A percentile compares a stretch with the other conserved stretches of the same genome.
Evolutionary conservation across 1,284 basidiomycete genomes (phyloP).

Genomic region (Pyrrhoderma lamaoense): DNA sequence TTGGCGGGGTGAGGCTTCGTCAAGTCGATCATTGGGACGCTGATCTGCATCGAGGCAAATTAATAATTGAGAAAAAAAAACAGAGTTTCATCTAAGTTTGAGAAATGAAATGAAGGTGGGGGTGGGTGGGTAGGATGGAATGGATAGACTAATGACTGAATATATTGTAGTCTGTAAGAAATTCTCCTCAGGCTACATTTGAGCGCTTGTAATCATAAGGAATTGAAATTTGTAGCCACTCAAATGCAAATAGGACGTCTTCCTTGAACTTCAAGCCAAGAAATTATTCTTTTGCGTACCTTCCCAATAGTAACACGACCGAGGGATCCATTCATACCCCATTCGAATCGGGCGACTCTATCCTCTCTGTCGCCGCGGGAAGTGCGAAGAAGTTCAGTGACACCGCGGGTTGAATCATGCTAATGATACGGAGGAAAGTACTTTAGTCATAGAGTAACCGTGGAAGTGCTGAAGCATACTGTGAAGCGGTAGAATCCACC

Average conservation of each 20-base stretch:
- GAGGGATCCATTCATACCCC: slow-evolving; percentile 69
- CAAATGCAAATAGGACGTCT: not conserved
- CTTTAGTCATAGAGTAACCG: slow-evolving; percentile 21
- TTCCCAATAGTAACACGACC: slow-evolving; percentile 78
- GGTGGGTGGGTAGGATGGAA: too few species aligned
- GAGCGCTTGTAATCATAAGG: too few species aligned
- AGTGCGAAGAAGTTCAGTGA: slow-evolving; percentile 68
- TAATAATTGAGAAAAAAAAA: not conserved
- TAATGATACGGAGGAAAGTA: slow-evolving; percentile 30
- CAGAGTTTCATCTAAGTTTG: too few species aligned
- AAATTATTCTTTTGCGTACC: slow-evolving; percentile 33
- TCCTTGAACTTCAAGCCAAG: slow-evolving; percentile 4
- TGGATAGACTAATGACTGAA: too few species aligned
- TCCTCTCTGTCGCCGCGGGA: slow-evolving; percentile 77
- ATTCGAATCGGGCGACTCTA: slow-evolving; percentile 77
- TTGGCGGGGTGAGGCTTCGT: slow-evolving; percentile 56
- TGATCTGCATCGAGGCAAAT: slow-evolving; percentile 39
- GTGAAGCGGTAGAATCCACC: slow-evolving; percentile 76
- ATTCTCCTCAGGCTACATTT: too few species aligned
- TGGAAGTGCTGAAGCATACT: slow-evolving; percentile 32
- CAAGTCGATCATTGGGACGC: slow-evolving; percentile 71
- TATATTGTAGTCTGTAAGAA: too few species aligned
- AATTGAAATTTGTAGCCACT: too few species aligned
- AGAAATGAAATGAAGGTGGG: too few species aligned
- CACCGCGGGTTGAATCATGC: slow-evolving; percentile 55